Evolutionary conservation across 2,329 filamentous ascomycete genomes (phyloP).

Genomic region (Alternaria atra): DNA sequence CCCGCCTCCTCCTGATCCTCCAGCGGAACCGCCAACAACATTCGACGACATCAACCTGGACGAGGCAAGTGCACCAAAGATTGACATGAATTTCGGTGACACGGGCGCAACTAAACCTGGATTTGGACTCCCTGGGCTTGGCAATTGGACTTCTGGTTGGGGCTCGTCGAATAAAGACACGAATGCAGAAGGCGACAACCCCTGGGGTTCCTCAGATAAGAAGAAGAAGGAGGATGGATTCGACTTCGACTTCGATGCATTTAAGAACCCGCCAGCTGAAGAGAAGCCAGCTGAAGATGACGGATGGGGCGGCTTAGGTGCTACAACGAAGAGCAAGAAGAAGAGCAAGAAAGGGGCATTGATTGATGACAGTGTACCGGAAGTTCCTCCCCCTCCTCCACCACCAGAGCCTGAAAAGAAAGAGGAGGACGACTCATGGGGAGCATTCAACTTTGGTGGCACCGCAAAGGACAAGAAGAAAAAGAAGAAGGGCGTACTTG

Average conservation of each 20-base stretch:
- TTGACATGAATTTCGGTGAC: conserved; percentile 58
- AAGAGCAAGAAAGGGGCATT: conserved; percentile 46
- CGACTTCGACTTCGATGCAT: conserved; percentile 49
- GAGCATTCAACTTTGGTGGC: conserved; percentile 37
- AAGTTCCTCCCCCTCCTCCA: conserved; percentile 28
- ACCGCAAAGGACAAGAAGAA: conserved; percentile 46
- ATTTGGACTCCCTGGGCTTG: conserved; percentile 33
- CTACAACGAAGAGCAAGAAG: conserved; percentile 57
- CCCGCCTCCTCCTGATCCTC: conserved; percentile 43
- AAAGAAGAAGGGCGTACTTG: conserved; percentile 44
- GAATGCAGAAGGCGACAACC: conserved; percentile 39
- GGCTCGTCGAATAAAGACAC: conserved; percentile 39
- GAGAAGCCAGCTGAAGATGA: conserved; percentile 40
- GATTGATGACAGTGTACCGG: conserved; percentile 39
- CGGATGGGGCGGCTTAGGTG: conserved; percentile 40
- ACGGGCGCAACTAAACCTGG: conserved; percentile 35
- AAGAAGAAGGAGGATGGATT: conserved; percentile 50
- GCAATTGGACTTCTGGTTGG: conserved; percentile 41
- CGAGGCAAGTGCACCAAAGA: conserved; percentile 55
- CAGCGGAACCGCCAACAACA: conserved; percentile 48
- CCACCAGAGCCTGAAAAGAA: conserved; percentile 37
- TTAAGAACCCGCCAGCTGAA: conserved; percentile 32
- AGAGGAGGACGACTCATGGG: conserved; percentile 35
- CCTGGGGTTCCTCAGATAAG: conserved; percentile 45
- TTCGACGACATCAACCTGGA: conserved; percentile 59